These are phyloP conservation scores for Acacia concinna DNA, from an alignment of 331 rosid species.

Conservation along the genomic window DNA sequence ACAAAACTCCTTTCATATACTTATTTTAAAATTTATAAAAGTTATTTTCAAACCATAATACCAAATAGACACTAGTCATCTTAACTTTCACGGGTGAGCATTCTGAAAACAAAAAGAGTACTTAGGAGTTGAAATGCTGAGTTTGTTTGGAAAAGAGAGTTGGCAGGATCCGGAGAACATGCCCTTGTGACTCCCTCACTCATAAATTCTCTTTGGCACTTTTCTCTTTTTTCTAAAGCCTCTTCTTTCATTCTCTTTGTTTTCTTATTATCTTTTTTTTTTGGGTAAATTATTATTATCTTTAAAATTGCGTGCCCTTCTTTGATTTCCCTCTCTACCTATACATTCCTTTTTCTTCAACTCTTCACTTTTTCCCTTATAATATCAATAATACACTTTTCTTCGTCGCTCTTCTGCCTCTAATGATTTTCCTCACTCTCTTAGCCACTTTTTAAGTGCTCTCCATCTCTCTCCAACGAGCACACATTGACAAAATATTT, in stretches of 20 bases:
- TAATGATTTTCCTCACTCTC: background rate
- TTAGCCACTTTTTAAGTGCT: background rate
- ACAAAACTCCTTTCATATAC: no score
- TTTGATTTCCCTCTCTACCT: background rate
- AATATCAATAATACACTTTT: background rate
- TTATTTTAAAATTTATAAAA: no score
- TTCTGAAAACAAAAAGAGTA: background rate
- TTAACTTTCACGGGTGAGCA: no score
- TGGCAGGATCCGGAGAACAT: constrained; percentile 81
- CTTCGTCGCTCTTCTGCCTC: background rate
- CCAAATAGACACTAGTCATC: background rate
- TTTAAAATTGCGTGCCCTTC: background rate
- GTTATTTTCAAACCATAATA: no score
- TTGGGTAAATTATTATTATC: no score
- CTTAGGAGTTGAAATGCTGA: background rate
- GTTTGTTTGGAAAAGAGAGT: background rate
- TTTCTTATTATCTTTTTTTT: background rate
- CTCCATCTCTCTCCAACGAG: no score
- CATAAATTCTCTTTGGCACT: constrained; percentile 5
- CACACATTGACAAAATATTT: no score
- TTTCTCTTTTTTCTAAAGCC: background rate
- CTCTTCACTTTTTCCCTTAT: background rate
- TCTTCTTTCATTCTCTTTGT: background rate
- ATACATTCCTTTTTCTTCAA: background rate
- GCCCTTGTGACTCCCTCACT: constrained; percentile 33